Evolutionary conservation across 768 basidiomycete genomes (phyloP).

Genomic region (Omphalotus guepiniiformis): DNA sequence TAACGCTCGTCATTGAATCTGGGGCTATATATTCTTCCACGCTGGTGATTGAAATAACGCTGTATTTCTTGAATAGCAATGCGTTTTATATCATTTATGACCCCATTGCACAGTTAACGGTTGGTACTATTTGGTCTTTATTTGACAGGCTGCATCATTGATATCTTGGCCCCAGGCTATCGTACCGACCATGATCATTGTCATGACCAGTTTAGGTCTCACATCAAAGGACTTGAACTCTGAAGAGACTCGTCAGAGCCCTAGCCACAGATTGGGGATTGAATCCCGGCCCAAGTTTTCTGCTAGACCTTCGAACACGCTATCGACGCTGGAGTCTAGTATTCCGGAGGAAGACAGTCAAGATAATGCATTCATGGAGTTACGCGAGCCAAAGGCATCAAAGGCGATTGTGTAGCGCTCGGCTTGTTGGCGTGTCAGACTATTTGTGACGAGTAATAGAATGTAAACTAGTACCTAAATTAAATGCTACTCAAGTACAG

Average conservation of each 20-base stretch:
- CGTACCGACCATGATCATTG: slow-evolving; percentile 27
- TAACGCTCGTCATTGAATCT: slow-evolving; percentile 27
- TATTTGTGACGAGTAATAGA: too few relatives aligned
- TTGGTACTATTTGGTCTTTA: not conserved
- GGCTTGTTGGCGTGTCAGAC: too few relatives aligned
- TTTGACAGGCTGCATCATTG: not conserved
- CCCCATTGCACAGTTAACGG: slow-evolving; percentile 21
- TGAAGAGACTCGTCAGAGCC: not conserved
- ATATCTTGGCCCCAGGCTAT: slow-evolving; percentile 18
- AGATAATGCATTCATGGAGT: too few relatives aligned
- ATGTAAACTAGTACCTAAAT: too few relatives aligned
- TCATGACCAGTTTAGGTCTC: slow-evolving; percentile 23
- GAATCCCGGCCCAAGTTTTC: slow-evolving; percentile 10
- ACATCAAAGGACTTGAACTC: slow-evolving; percentile 19
- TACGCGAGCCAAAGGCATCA: too few relatives aligned
- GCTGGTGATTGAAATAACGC: slow-evolving; percentile 27
- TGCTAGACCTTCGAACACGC: too few relatives aligned
- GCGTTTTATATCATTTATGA: slow-evolving; percentile 35
- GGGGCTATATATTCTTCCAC: slow-evolving; percentile 29
- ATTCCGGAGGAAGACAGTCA: too few relatives aligned
- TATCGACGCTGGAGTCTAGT: too few relatives aligned
- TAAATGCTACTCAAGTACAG: too few relatives aligned
- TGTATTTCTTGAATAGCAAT: slow-evolving; percentile 28
- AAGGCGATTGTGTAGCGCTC: too few relatives aligned
- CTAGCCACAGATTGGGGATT: not conserved